A percentile compares a stretch with the other conserved stretches of the same genome.
Evolutionary conservation across 2,329 filamentous ascomycete species (phyloP).

Genomic region (Helminthosporium solani): DNA sequence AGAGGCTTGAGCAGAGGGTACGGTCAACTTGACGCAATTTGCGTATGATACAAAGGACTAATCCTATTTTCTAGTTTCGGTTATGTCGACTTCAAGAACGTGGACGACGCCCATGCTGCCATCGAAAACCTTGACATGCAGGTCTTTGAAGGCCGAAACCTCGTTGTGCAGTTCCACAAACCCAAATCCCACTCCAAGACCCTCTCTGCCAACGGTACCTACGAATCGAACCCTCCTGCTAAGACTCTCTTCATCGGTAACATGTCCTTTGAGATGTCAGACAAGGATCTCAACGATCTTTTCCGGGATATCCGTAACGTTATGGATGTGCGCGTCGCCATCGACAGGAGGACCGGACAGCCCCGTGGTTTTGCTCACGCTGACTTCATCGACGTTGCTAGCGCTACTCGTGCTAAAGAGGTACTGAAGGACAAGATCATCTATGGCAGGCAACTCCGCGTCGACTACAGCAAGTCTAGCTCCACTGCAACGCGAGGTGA

Average conservation of each 20-base stretch:
- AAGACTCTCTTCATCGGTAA: slow-evolving; percentile 80
- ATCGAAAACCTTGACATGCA: slow-evolving; percentile 60
- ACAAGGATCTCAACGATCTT: slow-evolving; percentile 75
- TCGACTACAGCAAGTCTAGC: slow-evolving; percentile 60
- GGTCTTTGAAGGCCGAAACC: slow-evolving; percentile 63
- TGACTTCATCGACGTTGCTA: slow-evolving; percentile 70
- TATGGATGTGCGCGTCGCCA: slow-evolving; percentile 74
- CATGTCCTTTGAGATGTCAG: slow-evolving; percentile 81
- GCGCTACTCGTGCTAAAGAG: slow-evolving; percentile 62
- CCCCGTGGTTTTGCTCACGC: slow-evolving; percentile 82
- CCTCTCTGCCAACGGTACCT: slow-evolving; percentile 1
- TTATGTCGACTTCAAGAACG: slow-evolving; percentile 61
- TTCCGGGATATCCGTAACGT: slow-evolving; percentile 72
- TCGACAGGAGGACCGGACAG: slow-evolving; percentile 77
- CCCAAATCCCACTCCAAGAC: slow-evolving; percentile 19
- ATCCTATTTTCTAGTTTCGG: slow-evolving; percentile 56
- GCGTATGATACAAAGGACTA: slow-evolving; percentile 6
- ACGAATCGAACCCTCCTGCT: slow-evolving; percentile 50
- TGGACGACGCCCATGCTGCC: slow-evolving; percentile 57
- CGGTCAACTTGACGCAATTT: slow-evolving; percentile 18
- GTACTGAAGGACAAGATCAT: slow-evolving; percentile 58
- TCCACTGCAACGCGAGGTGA: slow-evolving; percentile 5
- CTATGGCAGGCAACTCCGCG: slow-evolving; percentile 64
- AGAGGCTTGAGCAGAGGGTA: slow-evolving; percentile 70
- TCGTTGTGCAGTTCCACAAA: slow-evolving; percentile 61